Evolutionary conservation across 2,329 filamentous ascomycete species (phyloP).

Genomic region (Aureobasidium sp.): DNA sequence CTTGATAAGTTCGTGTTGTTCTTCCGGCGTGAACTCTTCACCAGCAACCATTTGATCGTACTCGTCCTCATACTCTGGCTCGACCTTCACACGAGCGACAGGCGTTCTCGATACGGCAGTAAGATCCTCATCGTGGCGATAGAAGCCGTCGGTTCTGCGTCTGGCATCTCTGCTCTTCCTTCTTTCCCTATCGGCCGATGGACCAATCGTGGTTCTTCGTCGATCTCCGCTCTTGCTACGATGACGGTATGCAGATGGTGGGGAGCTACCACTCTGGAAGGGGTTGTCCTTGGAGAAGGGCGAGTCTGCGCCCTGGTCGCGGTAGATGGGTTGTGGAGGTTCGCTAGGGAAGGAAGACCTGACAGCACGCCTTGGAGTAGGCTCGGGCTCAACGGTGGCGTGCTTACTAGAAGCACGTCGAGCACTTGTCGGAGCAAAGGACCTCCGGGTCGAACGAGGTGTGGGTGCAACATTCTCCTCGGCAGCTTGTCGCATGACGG

Average conservation of each 20-base stretch:
- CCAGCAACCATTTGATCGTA: constrained; percentile 54
- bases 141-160: constrained; percentile 36
- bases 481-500: constrained; percentile 32
- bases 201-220: constrained; percentile 47
- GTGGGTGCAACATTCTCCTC: constrained; percentile 39
- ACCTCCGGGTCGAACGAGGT: constrained; percentile 23
- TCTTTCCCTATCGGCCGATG: constrained; percentile 32
- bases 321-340: constrained; percentile 22
- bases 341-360: constrained; percentile 17
- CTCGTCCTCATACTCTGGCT: constrained; percentile 21
- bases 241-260: constrained; percentile 36
- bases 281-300: constrained; percentile 85
- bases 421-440: constrained; percentile 25
- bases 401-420: constrained; percentile 39
- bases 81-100: constrained; percentile 34
- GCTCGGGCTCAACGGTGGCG: constrained; percentile 31
- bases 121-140: constrained; percentile 46
- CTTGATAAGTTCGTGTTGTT: constrained; percentile 69
- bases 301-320: constrained; percentile 41
- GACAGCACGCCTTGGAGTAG: constrained; percentile 37
- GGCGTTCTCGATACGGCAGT: constrained; percentile 53
- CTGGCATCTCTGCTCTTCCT: constrained; percentile 37
- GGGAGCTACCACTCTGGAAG: constrained; percentile 80
- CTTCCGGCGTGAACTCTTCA: constrained; percentile 92
- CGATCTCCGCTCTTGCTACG: constrained; percentile 37